phyloP scores from a whole-genome alignment of 2,329 filamentous ascomycete genomes.

The Juglanconis juglandina region DNA sequence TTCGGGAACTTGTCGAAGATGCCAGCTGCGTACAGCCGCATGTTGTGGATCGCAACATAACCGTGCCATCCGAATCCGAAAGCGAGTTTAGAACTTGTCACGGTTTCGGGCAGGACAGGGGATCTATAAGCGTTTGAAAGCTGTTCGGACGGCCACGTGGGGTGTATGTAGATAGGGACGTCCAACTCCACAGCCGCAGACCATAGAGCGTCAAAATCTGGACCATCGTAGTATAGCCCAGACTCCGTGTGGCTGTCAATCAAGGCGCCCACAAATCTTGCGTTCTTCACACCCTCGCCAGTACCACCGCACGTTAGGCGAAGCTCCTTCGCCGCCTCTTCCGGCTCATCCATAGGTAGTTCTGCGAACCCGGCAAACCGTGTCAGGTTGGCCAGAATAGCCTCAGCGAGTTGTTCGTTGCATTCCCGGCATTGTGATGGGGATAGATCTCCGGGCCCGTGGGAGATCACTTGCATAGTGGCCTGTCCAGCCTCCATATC shows the following conservation, averaged over 20 bases:
- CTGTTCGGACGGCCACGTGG: conserved; percentile 14
- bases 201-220: conserved; percentile 9
- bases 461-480: conserved; percentile 24
- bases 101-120: conserved; percentile 19
- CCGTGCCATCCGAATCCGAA: conserved; percentile 50
- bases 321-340: conserved; percentile 40
- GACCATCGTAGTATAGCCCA: conserved; percentile 15
- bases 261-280: conserved; percentile 13
- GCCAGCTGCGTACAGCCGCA: conserved; percentile 48
- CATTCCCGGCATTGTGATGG: conserved; percentile 18
- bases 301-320: conserved; percentile 35
- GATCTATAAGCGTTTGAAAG: conserved; percentile 31
- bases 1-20: conserved; percentile 53
- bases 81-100: conserved; percentile 33
- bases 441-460: conserved; percentile 22
- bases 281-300: conserved; percentile 2
- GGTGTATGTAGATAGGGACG: conserved; percentile 16
- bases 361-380: conserved; percentile 27
- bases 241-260: conserved; percentile 15
- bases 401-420: conserved; percentile 24
- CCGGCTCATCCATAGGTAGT: conserved; percentile 28
- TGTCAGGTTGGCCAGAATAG: conserved; percentile 11
- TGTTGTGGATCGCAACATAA: conserved; percentile 45
- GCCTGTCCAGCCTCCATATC: conserved; percentile 25
- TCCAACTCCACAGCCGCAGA: conserved; percentile 9